A percentile compares a stretch with the other conserved stretches of the same genome.
phyloP scores from a whole-genome alignment of 495 filamentous ascomycete species.

The Neurospora sp. region DNA sequence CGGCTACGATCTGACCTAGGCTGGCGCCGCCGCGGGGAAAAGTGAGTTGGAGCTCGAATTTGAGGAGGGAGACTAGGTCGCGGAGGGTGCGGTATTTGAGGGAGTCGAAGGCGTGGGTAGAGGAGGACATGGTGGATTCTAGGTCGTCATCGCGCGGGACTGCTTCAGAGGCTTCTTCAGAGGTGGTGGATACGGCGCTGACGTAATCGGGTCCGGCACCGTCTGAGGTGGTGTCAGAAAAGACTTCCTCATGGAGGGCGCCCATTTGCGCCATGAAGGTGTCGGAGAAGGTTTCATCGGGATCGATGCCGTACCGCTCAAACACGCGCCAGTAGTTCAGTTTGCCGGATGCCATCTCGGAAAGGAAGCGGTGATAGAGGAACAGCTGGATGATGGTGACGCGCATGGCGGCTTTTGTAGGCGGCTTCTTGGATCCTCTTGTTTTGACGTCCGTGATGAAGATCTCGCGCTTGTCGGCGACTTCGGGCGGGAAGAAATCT shows the following conservation, averaged over 20 bases:
- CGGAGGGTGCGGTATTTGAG: conserved; percentile 31
- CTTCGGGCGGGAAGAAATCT: conserved; percentile 8
- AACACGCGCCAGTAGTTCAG: conserved; percentile 60
- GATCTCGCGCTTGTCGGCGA: conserved; percentile 27
- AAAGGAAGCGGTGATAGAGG: conserved; percentile 81
- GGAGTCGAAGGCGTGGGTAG: background rate
- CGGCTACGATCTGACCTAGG: conserved; percentile 49
- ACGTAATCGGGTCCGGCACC: background rate
- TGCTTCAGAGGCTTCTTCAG: conserved; percentile 5
- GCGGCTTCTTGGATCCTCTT: conserved; percentile 49
- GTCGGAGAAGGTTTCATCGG: conserved; percentile 60
- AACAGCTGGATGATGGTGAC: conserved; percentile 80
- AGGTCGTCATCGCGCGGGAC: background rate
- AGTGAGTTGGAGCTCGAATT: conserved; percentile 40
- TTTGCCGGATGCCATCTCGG: conserved; percentile 57
- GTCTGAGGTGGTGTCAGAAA: conserved; percentile 27
- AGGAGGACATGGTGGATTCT: background rate
- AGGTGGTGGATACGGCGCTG: conserved; percentile 31
- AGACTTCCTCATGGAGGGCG: conserved; percentile 50
- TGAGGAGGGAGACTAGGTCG: conserved; percentile 28
- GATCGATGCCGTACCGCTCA: conserved; percentile 56
- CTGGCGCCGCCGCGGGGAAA: conserved; percentile 43
- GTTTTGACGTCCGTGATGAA: conserved; percentile 92
- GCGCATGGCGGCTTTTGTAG: conserved; percentile 57
- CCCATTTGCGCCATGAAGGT: conserved; percentile 71